Evolutionary conservation across 306 rosid genomes (phyloP), one percentile per base, ranked within the genome.

Genomic region (Begonia fuchsioides): DNA sequence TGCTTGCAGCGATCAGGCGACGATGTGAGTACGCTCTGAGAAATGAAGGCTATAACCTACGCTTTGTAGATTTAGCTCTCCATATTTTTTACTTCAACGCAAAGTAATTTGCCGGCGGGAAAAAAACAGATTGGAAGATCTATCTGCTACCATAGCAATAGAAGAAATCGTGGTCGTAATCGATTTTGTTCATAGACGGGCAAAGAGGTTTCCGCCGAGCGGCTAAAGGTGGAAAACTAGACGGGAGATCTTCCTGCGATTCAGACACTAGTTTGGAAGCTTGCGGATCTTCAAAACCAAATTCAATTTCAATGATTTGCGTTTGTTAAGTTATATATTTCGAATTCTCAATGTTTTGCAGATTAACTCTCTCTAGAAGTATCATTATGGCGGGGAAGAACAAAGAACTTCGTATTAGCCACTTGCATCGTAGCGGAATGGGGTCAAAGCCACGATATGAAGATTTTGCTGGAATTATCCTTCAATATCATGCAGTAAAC

Each of bases 401-500:
- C 56, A 19, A 84, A 82, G 69, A 84, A 84, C 68, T 81, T 76
- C 60, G 92, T 59, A n/a, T n/a, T n/a, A 74, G 90, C 70, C 95
- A 83, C 77, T 70, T 76, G 74, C 95, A 75, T 66, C 76, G 87
- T 51, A 38, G 78, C 67, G 79, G 75, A 49, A 81, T 50, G 62
- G 71, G 40, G 38, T 84, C 81, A 32, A 84, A 84, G 17, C 60
- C 92, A 6, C 81, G 58, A 51, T 90, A 90, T 56, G 95, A 78
- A 59, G 97, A 90, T 68, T 90, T 90, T 67, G 17, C 71, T 0
- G 70, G 56, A 62, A 60, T 90, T 56, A 81, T 77, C 3, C 38
- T 90, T 68, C 95, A 90, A 55, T 93, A 90, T 75, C 95, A 84
- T 58, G 90, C 86, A 44, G 63, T 43, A 50, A 95, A 90, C 84